Base-by-base conservation (phyloP, 2,329 filamentous ascomycete species). In the Dendryphion nanum region DNA sequence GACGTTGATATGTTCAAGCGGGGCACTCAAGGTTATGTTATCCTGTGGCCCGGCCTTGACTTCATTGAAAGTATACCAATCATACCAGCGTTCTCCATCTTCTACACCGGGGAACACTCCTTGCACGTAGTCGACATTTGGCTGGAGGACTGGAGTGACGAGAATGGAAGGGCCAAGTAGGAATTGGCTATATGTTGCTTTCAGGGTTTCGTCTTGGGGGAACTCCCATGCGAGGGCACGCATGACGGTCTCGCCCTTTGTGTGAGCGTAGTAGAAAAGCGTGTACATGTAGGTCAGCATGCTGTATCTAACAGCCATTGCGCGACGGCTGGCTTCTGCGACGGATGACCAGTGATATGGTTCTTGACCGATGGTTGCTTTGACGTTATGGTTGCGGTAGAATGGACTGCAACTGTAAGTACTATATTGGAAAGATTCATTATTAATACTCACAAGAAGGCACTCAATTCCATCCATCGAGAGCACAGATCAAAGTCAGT, bases 241-340 rank as follows among this genome's bases (percentile, higher is more conserved):
- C 30, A 86, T 63, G 37, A 79, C 66, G 0, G 85, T 83, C 5
- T 73, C 75, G 17, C 85, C 85, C 31, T 76, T 73, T 19, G 69
- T 45, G 24, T 71, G 74, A 59, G 84, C 75, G 34, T 64, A 60
- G 51, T 79, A 69, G 54, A 86, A 71, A 2, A 79, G 77, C 3
- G 84, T 87, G 69, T 89, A 88, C 41, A 86, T 71, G 64, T 88
- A 88, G 53, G 87, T 83, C 6, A 88, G 71, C 16, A 89, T 68
- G 15, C 76, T 72, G 66, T 87, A 88, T 10, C 85, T 75, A 37
- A 82, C 81, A 20, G 75, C 74, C 50, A 88, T 86, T 17, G 78
- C 82, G 39, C 76, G 80, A 36, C 72, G 74, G 2, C 83, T 82
- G 1, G 81, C 79, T 19, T 75, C 66, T 0, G 83, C 71, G 4